Conservation (phyloP, 2,329 filamentous ascomycete species). For the Lachnellula subtilissima region DNA sequence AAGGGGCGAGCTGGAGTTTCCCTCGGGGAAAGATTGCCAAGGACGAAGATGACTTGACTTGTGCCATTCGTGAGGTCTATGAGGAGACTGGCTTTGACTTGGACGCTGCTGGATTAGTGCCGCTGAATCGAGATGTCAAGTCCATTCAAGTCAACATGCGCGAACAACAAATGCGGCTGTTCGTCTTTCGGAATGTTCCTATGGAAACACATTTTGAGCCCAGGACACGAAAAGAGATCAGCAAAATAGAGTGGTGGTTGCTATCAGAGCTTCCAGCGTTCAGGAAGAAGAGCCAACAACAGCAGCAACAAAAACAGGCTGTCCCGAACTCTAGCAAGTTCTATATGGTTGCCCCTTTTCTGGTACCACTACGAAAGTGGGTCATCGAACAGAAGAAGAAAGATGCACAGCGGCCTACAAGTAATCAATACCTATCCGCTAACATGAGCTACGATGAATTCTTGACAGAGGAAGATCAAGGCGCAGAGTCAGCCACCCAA, state of each 20-base stretch:
- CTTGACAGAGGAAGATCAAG: slow-evolving; percentile 56
- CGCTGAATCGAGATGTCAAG: slow-evolving; percentile 66
- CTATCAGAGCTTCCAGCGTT: slow-evolving; percentile 82
- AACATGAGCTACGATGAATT: slow-evolving; percentile 50
- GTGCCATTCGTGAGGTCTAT: slow-evolving; percentile 88
- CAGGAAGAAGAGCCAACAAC: slow-evolving; percentile 57
- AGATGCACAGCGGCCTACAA: slow-evolving; percentile 49
- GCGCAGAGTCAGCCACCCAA: slow-evolving; percentile 21
- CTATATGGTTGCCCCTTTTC: slow-evolving; percentile 96
- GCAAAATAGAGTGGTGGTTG: slow-evolving; percentile 93
- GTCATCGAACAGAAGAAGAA: slow-evolving; percentile 76
- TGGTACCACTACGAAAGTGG: slow-evolving; percentile 83
- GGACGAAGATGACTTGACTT: slow-evolving; percentile 89
- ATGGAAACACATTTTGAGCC: slow-evolving; percentile 86
- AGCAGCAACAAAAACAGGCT: slow-evolving; percentile 49
- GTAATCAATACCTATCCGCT: slow-evolving; percentile 38
- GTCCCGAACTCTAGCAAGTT: slow-evolving; percentile 76
- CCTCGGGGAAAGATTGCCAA: slow-evolving; percentile 98
- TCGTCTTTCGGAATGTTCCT: slow-evolving; percentile 84
- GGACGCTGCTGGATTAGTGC: slow-evolving; percentile 68
- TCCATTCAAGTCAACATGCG: slow-evolving; percentile 85
- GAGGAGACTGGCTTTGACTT: slow-evolving; percentile 95
- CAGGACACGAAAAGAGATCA: slow-evolving; percentile 92
- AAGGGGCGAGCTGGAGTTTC: slow-evolving; percentile 93
- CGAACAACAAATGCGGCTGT: slow-evolving; percentile 88